These are phyloP conservation scores for Candida ficus DNA, from an alignment of 805 yeast species.

Conservation along the genomic window DNA sequence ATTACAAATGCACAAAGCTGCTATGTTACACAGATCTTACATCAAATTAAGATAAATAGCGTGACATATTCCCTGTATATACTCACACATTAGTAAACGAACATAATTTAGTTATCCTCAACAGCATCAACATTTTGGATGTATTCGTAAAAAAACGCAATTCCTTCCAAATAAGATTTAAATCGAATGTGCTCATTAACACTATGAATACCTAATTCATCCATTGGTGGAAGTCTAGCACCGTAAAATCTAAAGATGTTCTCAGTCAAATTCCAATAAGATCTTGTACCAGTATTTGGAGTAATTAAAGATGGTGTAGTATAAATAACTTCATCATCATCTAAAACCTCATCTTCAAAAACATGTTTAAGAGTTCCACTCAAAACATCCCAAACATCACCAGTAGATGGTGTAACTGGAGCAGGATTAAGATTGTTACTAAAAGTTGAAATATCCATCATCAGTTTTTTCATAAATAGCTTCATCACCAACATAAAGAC, in stretches of 20 bases:
- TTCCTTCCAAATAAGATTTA: conserved; percentile 51
- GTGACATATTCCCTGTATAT: not conserved
- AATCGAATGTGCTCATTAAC: conserved; percentile 55
- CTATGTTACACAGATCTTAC: conserved; percentile 85
- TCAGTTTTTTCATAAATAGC: conserved; percentile 3
- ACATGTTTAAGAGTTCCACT: conserved; percentile 54
- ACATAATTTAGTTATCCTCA: not conserved
- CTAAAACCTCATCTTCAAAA: conserved; percentile 36
- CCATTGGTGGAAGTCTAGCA: conserved; percentile 11
- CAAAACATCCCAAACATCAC: conserved; percentile 41
- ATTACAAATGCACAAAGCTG: conserved; percentile 76
- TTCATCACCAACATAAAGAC: conserved; percentile 9
- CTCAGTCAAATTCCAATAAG: conserved; percentile 48
- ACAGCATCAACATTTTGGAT: conserved; percentile 11
- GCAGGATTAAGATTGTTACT: too few species aligned
- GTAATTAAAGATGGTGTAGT: conserved; percentile 45
- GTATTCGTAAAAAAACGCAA: conserved; percentile 52
- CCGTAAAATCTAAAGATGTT: conserved; percentile 46
- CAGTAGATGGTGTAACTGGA: conserved; percentile 3
- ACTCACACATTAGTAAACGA: not conserved
- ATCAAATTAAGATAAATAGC: conserved; percentile 38
- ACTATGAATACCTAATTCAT: conserved; percentile 39
- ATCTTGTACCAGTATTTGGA: conserved; percentile 57
- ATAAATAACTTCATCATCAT: conserved; percentile 17
- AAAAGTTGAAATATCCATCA: not conserved